phyloP scores from a whole-genome alignment of 2,329 filamentous ascomycete species.

The Penicillium aurantiogriseum region DNA sequence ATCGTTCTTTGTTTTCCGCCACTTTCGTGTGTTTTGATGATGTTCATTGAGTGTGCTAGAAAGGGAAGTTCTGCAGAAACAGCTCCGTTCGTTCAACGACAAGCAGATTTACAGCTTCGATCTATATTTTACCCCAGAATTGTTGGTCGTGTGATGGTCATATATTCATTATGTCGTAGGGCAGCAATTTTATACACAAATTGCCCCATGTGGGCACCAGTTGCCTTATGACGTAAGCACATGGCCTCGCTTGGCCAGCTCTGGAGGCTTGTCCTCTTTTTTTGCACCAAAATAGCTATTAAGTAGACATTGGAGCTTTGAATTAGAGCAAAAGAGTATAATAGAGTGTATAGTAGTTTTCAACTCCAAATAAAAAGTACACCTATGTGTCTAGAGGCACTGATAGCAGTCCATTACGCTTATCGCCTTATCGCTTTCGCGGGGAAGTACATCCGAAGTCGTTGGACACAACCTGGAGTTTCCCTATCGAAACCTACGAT shows the following conservation, averaged over 20 bases:
- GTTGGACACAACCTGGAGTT: not conserved
- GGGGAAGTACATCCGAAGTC: not conserved
- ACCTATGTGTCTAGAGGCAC: too few species aligned
- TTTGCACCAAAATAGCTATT: too few species aligned
- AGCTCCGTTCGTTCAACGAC: not conserved
- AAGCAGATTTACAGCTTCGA: not conserved
- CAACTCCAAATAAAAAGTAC: too few species aligned
- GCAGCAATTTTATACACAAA: not conserved
- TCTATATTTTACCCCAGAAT: not conserved
- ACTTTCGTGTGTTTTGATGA: not conserved
- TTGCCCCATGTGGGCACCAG: not conserved
- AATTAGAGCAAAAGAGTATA: too few species aligned
- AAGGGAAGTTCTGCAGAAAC: not conserved
- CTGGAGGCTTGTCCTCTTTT: not conserved
- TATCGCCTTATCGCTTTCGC: slow-evolving; percentile 7
- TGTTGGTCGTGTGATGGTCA: not conserved
- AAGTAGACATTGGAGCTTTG: too few species aligned
- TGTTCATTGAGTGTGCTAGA: not conserved
- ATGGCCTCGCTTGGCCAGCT: not conserved
- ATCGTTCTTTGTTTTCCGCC: not conserved
- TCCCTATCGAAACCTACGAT: not conserved
- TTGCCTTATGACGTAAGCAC: slow-evolving; percentile 5
- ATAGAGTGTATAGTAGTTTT: too few species aligned
- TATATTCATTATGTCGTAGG: too few species aligned
- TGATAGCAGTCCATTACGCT: not conserved